Evolutionary conservation across 495 filamentous ascomycete genomes (phyloP).

Genomic region (Penicillium lividum): DNA sequence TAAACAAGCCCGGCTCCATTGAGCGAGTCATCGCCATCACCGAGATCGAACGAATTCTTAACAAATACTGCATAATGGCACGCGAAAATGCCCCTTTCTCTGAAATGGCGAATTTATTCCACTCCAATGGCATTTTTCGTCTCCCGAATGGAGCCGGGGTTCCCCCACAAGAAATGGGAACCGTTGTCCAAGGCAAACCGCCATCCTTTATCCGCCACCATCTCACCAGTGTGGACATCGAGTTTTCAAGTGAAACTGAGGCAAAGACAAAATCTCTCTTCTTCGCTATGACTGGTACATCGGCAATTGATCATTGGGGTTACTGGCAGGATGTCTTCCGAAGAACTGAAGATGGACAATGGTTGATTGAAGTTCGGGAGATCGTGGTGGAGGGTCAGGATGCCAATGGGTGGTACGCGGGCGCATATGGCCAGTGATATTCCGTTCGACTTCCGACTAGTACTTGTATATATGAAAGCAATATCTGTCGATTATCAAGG

Average conservation of each 20-base stretch:
- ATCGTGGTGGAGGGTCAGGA: background rate
- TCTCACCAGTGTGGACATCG: background rate
- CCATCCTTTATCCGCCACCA: background rate
- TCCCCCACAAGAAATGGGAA: background rate
- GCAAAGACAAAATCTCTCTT: background rate
- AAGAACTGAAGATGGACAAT: background rate
- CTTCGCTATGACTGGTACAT: background rate
- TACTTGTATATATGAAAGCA: background rate
- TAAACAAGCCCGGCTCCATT: background rate
- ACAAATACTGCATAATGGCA: background rate
- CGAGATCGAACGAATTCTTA: background rate
- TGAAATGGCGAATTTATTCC: background rate
- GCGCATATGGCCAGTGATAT: background rate
- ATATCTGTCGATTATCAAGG: background rate
- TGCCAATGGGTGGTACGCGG: background rate
- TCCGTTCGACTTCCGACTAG: background rate
- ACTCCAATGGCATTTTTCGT: background rate
- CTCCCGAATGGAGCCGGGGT: background rate
- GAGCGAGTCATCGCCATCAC: background rate
- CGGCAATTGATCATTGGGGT: background rate
- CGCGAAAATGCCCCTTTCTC: background rate
- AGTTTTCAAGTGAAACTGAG: background rate
- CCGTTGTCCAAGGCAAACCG: background rate
- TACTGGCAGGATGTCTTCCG: background rate
- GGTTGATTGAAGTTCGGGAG: background rate